Conservation (phyloP, 805 yeast genomes). For the Metschnikowia shivogae region DNA sequence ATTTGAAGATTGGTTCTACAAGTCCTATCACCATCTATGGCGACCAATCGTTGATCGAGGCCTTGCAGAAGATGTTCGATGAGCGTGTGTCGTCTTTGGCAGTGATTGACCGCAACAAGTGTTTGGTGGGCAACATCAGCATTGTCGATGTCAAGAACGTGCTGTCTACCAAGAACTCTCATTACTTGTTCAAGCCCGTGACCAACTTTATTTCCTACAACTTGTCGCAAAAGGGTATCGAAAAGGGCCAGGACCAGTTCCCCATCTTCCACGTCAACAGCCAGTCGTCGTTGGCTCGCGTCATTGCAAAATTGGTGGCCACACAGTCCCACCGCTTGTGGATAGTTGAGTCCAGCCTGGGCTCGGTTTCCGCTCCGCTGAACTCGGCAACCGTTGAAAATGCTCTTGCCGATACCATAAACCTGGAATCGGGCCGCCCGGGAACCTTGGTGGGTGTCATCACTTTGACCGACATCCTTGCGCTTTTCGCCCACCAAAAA, state of each 20-base stretch:
- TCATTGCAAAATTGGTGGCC: constrained; percentile 92
- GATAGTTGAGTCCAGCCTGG: constrained; percentile 53
- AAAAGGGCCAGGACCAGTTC: constrained; percentile 92
- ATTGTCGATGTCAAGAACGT: constrained; percentile 91
- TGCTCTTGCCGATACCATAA: constrained; percentile 9
- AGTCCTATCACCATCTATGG: constrained; percentile 78
- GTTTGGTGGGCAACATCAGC: constrained; percentile 85
- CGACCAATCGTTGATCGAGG: constrained; percentile 83
- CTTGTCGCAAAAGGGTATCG: constrained; percentile 81
- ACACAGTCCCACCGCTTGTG: constrained; percentile 88
- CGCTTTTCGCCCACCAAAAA: constrained; percentile 68
- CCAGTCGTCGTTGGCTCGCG: constrained; percentile 75
- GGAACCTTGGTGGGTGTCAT: constrained; percentile 90
- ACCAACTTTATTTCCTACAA: constrained; percentile 84
- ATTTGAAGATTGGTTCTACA: constrained; percentile 68
- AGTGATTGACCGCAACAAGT: constrained; percentile 74
- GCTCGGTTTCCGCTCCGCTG: constrained; percentile 14
- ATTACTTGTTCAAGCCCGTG: constrained; percentile 75
- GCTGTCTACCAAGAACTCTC: constrained; percentile 82
- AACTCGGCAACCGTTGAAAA: constrained; percentile 14
- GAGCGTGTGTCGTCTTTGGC: constrained; percentile 88
- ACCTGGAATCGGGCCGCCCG: constrained; percentile 44
- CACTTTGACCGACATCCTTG: constrained; percentile 84
- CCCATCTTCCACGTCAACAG: constrained; percentile 93
- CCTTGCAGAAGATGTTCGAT: constrained; percentile 76